Base-by-base conservation (phyloP, 2,329 filamentous ascomycete species). In the Verruconis gallopava region DNA sequence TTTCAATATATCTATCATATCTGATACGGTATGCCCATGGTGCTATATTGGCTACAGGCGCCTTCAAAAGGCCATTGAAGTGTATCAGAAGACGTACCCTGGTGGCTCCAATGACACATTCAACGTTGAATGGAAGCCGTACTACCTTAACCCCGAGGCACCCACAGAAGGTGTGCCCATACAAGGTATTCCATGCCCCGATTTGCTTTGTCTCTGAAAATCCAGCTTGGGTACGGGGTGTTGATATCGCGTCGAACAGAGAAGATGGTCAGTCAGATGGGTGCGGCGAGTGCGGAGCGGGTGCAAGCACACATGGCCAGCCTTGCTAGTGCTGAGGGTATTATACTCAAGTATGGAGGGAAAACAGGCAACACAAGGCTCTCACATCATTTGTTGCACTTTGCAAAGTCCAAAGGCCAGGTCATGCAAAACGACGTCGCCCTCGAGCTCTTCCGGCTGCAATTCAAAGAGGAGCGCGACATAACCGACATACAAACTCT, bases 401-500 rank as follows among this genome's bases (percentile, higher is more conserved):
- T 57, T 2, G 44, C 42, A 13, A 41, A 48, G 18, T 37, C 43
- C 2, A 47, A 50, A 36, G 47, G 46, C 12, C 11, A 61, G 36
- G 62, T 71, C 35, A 50, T 70, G 38, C 73, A 39, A 84, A 63
- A 77, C 71, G 25, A 61, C 63, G 64, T 42, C 30, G 40, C 32
- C 3, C 21, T 73, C 50, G 68, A 73, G 50, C 57, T 85, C 4
- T 38, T 40, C 14, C 9, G 21, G 5, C 19, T 28, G 14, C 81
- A 81, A 53, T 81, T 81, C 47, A 76, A 82, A 55, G 62, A 73
- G 20, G 73, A 73, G 43, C 69, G 70, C 37, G 76, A 42, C 25
- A 42, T 42, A 18, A 37, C 40, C 4, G 30, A 42, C 18, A 14
- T 35, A 11, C 3, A 4, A 17, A 42, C 32, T n/a, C 11, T 42